Evolutionary conservation across 331 rosid genomes (phyloP), one percentile per base, ranked within the genome.

Genomic region (Erythrophleum ivorense): DNA sequence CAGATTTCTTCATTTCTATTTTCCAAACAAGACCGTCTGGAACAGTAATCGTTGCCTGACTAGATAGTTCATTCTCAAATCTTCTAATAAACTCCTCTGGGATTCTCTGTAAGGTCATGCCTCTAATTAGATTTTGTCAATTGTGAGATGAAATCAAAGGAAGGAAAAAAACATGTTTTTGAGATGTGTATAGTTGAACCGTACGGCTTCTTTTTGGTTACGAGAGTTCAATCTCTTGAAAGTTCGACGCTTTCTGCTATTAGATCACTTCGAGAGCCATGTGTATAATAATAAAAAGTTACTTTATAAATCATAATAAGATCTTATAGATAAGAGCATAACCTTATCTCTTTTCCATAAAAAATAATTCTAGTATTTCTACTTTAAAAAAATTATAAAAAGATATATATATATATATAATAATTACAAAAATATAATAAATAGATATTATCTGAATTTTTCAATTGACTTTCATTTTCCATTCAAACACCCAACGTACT

Each of bases 1-100:
- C 53, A 8, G 49, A 12, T 60, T 73, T 89, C 79, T 78, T 49
- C 69, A 91, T 9, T 7, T 43, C 68, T 52, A 89, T 52, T 48
- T 53, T 53, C 95, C 92, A 91, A 5, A 50, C 24, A 57, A 18
- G 19, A 4, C 88, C 86, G 59, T 79, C 55, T 0, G 88, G 89
- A 72, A 84, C 87, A 7, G 3, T 69, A 38, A 91, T 67, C 1
- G 75, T 60, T 19, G 82, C 86, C 66, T 15, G 64, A 29, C 19
- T 3, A 11, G 83, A 73, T 2, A 89, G 83, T 74, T 87, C 83
- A 18, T 70, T 68, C 13, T 82, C 88, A 77, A 83, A 73, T 79
- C 83, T 72, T 49, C 11, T 70, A 7, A 77, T 52, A 50, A 84
- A 84, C 19, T 46, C 85, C 12, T n/a, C 1, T 9, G 89, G 89